Conservation (phyloP, 2,329 filamentous ascomycete species). For the Furcasterigmium furcatum region DNA sequence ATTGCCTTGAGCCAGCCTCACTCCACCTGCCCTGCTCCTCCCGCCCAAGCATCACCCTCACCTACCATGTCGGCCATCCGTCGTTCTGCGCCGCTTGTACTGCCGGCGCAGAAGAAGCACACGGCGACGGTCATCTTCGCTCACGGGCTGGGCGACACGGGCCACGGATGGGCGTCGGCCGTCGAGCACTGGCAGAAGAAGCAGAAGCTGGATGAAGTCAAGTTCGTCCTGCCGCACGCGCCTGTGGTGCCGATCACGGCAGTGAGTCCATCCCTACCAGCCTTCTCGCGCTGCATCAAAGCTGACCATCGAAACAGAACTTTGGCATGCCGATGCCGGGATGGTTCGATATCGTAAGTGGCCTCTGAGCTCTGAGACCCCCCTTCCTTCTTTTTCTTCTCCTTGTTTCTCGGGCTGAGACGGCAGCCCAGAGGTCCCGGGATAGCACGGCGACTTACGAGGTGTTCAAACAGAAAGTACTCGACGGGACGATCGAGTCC, state of each 20-base stretch:
- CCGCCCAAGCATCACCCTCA: neutral
- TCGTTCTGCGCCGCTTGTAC: constrained; percentile 54
- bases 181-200: constrained; percentile 85
- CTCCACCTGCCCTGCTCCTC: too few species aligned
- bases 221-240: constrained; percentile 92
- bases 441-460: neutral
- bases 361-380: neutral
- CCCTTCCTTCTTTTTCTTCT: neutral
- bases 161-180: constrained; percentile 74
- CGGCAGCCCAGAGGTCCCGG: neutral
- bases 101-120: constrained; percentile 78
- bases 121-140: constrained; percentile 94
- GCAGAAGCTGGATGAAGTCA: constrained; percentile 80
- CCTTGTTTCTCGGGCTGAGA: neutral
- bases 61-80: constrained; percentile 6
- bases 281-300: neutral
- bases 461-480: constrained; percentile 12
- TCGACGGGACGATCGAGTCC: constrained; percentile 27
- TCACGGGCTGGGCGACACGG: constrained; percentile 86
- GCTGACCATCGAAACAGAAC: constrained; percentile 46
- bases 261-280: constrained; percentile 39
- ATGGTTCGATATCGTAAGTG: constrained; percentile 75
- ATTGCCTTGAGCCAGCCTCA: too few species aligned
- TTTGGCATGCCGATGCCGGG: constrained; percentile 78
- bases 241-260: constrained; percentile 83